Evolutionary conservation across 129 eudicot genomes (phyloP), one percentile per base, ranked within the genome.

Genomic region (Arctium minus): DNA sequence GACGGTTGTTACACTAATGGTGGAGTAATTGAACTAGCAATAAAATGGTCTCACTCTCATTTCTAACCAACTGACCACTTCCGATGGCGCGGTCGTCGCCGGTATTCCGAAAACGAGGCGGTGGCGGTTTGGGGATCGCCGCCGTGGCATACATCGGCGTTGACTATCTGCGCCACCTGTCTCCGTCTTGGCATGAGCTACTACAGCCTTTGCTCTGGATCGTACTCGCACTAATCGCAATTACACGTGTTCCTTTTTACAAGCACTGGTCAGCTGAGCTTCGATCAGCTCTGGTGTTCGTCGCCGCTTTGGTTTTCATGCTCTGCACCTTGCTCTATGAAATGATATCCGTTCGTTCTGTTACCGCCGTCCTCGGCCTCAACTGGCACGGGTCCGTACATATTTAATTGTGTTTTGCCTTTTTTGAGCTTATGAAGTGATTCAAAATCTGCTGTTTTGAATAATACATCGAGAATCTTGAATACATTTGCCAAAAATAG

Each of bases 281-380:
- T 33, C 91, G 93, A 3, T 86, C 98, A 1, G 92, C 98, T 44
- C 80, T 90, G 3, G 85, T 89, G n/a, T 96, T 96, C 87, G 35
- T 93, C 5, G 92, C 86, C 12, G 85, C 98, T 64, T 70, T 93
- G 71, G 11, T 93, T 65, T 92, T 93, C 75, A 87, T 96, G 90
- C 89, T 93, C 72, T 85, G 80, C 48, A 80, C 98, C 74, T 86
- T 96, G 29, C 96, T 96, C 17, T 82, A 89, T 39, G 99, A 96
- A 81, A 87, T 86, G 82, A 82, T 96, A 29, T 90, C 99, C 30
- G 98, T 96, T 40, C 97, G 99, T n/a, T 96, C 93, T 17, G 98
- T 93, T n/a, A 93, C 99, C 8, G 99, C 97, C 68, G 92, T 96
- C 22, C 97, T 93, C 29, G 99, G 99, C 70, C 98, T 92, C 64